Evolutionary conservation across 495 filamentous ascomycete genomes (phyloP), one percentile per base, ranked within the genome.

Genomic region (Hypomontagnella monticulosa): DNA sequence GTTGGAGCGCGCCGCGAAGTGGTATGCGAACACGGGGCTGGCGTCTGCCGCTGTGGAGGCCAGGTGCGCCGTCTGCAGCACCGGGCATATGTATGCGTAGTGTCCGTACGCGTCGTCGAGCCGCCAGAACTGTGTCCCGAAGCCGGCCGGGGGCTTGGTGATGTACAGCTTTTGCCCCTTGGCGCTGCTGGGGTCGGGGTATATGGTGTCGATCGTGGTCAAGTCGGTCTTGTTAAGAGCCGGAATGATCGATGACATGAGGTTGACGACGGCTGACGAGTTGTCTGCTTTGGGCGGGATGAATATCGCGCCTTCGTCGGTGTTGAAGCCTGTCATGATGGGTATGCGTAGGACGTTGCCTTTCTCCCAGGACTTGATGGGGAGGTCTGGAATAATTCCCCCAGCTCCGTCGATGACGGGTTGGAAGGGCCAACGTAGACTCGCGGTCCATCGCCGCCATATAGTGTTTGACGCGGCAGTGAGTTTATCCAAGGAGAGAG

Each of bases 81-180:
- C 86, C 0, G 87, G 87, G 30, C 84, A 86, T 37, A 88, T 84
- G 53, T 89, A 89, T 0, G 87, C 87, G 71, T 89, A 91, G 63
- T 91, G 86, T 0, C 77, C 82, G 55, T 90, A 90, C 0, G 84
- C 85, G 23, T 85, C 83, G 59, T 89, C 86, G 8, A 88, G 76
- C 6, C 88, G 79, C 37, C 80, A 80, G 66, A 81, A 89, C 67
- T 90, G 85, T 3, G 74, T 33, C 0, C 87, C 87, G 5, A 84
- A 72, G 3, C 73, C 74, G 12, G 63, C 7, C 1, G 78, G 79
- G 36, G 79, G 60, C 9, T 73, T 19, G 5, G 47, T 30, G 41
- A 50, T 7, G 60, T 72, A 74, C 27, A 71, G 33, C 16, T n/a
- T 44, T 38, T 69, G 27, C 23, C 70, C 67, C 7, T 37, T 30